Conservation (phyloP, 768 basidiomycete species). For the Collybia sp. region DNA sequence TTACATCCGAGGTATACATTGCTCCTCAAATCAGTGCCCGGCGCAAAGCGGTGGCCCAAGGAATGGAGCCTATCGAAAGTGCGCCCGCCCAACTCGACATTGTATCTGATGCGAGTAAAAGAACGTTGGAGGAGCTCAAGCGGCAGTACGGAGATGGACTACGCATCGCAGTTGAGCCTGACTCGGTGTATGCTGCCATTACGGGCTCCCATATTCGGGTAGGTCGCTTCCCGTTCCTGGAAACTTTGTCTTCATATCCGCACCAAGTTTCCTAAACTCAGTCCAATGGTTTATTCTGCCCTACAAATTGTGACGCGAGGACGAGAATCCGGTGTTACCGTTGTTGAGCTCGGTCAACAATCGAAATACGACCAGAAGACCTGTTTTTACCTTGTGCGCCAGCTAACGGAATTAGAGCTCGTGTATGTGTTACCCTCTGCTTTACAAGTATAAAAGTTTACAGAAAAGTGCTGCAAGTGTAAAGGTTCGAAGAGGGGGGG, state of each 20-base stretch:
- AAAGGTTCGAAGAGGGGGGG: conserved; percentile 74
- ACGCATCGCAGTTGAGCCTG: conserved; percentile 71
- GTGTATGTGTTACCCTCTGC: conserved; percentile 43
- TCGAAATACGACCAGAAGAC: conserved; percentile 88
- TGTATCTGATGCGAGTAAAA: conserved; percentile 51
- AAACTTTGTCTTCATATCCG: conserved; percentile 4
- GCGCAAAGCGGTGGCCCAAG: conserved; percentile 57
- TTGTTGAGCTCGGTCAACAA: conserved; percentile 70
- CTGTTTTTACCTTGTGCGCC: conserved; percentile 80
- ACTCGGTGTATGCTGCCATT: conserved; percentile 71
- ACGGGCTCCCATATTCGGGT: conserved; percentile 86
- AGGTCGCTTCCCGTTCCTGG: conserved; percentile 19
- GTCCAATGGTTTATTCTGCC: conserved; percentile 79
- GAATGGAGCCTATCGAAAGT: conserved; percentile 39
- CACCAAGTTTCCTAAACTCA: conserved; percentile 69
- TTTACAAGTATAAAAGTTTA: neutral
- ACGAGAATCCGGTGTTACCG: conserved; percentile 71
- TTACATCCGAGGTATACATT: conserved; percentile 66
- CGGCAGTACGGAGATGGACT: conserved; percentile 56
- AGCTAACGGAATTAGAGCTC: conserved; percentile 67
- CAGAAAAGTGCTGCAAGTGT: conserved; percentile 34
- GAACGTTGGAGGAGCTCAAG: conserved; percentile 52
- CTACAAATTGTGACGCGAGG: conserved; percentile 84
- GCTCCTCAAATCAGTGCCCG: conserved; percentile 71
- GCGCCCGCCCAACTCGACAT: conserved; percentile 42